Evolutionary conservation across 2,329 filamentous ascomycete species (phyloP).

Genomic region (Juglanconis sp.): DNA sequence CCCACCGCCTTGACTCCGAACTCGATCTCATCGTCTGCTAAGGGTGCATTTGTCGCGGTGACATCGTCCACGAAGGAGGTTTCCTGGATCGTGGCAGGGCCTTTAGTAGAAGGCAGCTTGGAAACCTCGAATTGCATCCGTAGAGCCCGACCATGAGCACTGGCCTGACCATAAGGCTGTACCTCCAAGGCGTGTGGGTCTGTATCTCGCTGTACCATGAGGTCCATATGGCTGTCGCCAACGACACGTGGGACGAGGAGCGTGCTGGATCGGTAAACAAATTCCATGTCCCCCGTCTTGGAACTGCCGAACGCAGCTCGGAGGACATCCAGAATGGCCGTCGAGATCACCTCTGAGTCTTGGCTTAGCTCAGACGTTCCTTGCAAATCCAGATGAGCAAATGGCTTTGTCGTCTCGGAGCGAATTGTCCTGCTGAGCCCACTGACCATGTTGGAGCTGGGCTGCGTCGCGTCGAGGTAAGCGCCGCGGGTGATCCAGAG

Average conservation of each 20-base stretch:
- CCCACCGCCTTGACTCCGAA: slow-evolving; percentile 31
- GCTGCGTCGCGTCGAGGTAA: slow-evolving; percentile 17
- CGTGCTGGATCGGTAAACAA: slow-evolving; percentile 35
- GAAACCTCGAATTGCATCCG: neutral
- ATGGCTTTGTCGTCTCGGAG: slow-evolving; percentile 42
- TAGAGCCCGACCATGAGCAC: slow-evolving; percentile 5
- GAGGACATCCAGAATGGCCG: slow-evolving; percentile 32
- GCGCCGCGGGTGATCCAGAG: slow-evolving; percentile 25
- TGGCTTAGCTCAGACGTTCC: slow-evolving; percentile 21
- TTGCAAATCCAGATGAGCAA: slow-evolving; percentile 45
- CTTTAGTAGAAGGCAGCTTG: neutral
- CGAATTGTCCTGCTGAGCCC: slow-evolving; percentile 44
- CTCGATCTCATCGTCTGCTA: slow-evolving; percentile 27
- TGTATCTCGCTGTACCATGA: slow-evolving; percentile 41
- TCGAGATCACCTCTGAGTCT: slow-evolving; percentile 22
- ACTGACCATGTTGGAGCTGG: slow-evolving; percentile 38
- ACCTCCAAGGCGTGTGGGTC: slow-evolving; percentile 35
- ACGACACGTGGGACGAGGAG: slow-evolving; percentile 39
- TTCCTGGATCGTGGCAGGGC: neutral
- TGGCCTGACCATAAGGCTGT: slow-evolving; percentile 34
- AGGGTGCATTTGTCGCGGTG: neutral
- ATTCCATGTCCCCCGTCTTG: slow-evolving; percentile 35
- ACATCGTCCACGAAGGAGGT: slow-evolving; percentile 6
- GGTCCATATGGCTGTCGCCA: slow-evolving; percentile 39
- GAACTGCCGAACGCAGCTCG: slow-evolving; percentile 32